A percentile compares a stretch with the other conserved stretches of the same genome.
These are phyloP conservation scores for Pulveroboletus ravenelii DNA, from an alignment of 768 basidiomycete species.

Conservation along the genomic window DNA sequence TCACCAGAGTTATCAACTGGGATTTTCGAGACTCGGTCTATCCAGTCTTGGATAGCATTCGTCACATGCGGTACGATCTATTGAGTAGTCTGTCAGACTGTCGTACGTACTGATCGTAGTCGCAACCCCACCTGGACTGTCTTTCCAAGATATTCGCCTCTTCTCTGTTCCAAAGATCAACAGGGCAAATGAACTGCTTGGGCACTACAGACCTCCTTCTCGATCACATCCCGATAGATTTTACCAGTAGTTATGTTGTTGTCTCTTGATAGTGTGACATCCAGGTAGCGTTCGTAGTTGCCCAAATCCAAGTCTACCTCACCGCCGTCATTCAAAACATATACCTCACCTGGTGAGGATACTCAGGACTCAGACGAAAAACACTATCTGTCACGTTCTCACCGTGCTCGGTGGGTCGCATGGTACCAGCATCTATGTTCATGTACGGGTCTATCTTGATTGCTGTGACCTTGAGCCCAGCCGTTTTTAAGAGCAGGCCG, in stretches of 20 bases:
- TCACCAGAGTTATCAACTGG: constrained; percentile 93
- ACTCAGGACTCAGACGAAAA: constrained; percentile 16
- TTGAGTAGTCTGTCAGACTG: constrained; percentile 6
- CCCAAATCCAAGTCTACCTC: constrained; percentile 98
- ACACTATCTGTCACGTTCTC: constrained; percentile 28
- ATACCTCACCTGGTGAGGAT: constrained; percentile 75
- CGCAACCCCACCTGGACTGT: constrained; percentile 75
- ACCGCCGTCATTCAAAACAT: constrained; percentile 96
- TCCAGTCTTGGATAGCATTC: constrained; percentile 98
- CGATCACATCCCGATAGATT: constrained; percentile 95
- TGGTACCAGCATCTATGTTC: constrained; percentile 99
- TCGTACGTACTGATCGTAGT: not conserved
- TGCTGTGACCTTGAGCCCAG: constrained; percentile 93
- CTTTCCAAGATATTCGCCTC: constrained; percentile 90
- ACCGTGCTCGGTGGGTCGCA: constrained; percentile 99
- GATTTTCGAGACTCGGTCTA: constrained; percentile 88
- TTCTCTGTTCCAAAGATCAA: constrained; percentile 43
- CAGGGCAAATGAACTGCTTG: not conserved
- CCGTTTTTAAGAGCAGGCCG: constrained; percentile 89
- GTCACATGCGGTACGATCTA: constrained; percentile 96
- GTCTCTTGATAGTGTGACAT: constrained; percentile 88
- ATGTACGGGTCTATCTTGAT: constrained; percentile 99
- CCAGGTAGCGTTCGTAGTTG: constrained; percentile 97
- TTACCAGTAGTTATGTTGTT: constrained; percentile 99
- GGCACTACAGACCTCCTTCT: constrained; percentile 75